These are phyloP conservation scores for Yamadazyma membranifaciens DNA, from an alignment of 1,139 yeast genomes.

Conservation along the genomic window DNA sequence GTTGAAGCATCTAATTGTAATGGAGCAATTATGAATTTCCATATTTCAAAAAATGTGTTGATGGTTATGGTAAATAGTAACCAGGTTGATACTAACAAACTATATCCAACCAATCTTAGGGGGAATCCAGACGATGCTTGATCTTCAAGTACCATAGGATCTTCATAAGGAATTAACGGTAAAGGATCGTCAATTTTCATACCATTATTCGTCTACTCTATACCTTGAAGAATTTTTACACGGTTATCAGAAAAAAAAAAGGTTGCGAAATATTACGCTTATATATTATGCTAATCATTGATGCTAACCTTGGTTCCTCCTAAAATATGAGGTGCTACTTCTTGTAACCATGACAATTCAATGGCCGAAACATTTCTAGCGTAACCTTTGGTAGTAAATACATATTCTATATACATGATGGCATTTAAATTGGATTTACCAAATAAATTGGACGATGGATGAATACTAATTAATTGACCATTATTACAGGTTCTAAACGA, in stretches of 20 bases:
- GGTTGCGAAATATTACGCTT: too few relatives aligned
- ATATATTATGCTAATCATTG: slow-evolving; percentile 7
- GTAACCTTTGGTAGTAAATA: slow-evolving; percentile 88
- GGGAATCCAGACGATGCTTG: neutral
- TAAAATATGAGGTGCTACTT: slow-evolving; percentile 69
- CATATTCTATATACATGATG: slow-evolving; percentile 92
- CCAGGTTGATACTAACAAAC: slow-evolving; percentile 39
- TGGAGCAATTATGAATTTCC: slow-evolving; percentile 43
- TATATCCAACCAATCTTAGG: slow-evolving; percentile 31
- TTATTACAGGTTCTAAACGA: slow-evolving; percentile 81
- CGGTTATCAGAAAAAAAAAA: too few relatives aligned
- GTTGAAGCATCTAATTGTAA: slow-evolving; percentile 11
- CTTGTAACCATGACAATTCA: slow-evolving; percentile 83
- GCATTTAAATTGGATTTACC: slow-evolving; percentile 79
- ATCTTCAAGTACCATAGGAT: slow-evolving; percentile 4
- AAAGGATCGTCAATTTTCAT: slow-evolving; percentile 12
- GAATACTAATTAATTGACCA: slow-evolving; percentile 81
- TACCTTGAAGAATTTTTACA: too few relatives aligned
- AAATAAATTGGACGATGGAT: slow-evolving; percentile 87
- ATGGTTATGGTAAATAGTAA: slow-evolving; percentile 38
- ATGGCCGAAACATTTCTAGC: slow-evolving; percentile 88
- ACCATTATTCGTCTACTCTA: neutral
- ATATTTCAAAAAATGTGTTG: slow-evolving; percentile 42
- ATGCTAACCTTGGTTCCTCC: slow-evolving; percentile 40
- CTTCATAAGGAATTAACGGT: slow-evolving; percentile 17